Evolutionary conservation across 345 rosid genomes (phyloP).

Genomic region (Dipteronia dyeriana): DNA sequence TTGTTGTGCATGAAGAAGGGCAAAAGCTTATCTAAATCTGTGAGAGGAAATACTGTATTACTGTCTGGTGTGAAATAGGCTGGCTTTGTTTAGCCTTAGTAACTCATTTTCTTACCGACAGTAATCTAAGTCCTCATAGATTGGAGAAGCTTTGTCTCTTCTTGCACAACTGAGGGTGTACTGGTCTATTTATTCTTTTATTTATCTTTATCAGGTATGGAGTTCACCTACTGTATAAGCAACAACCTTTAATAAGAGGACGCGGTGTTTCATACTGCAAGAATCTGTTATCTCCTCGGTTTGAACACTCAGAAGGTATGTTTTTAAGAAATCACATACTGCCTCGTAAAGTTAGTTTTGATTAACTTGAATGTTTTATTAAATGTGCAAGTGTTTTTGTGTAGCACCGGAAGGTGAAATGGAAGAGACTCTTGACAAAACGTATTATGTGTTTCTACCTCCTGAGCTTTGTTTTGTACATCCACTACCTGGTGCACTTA

Average conservation of each 20-base stretch:
- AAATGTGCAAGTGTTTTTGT: neutral
- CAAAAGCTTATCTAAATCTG: conserved; percentile 40
- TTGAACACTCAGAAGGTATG: conserved; percentile 84
- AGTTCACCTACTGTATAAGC: conserved; percentile 68
- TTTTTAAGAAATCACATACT: neutral
- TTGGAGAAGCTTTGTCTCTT: conserved; percentile 51
- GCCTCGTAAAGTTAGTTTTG: neutral
- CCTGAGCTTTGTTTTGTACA: conserved; percentile 89
- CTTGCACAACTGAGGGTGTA: conserved; percentile 48
- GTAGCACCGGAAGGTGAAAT: conserved; percentile 56
- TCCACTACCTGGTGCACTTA: conserved; percentile 93
- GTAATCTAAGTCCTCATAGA: conserved; percentile 41
- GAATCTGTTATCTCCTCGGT: conserved; percentile 93
- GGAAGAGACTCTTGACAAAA: conserved; percentile 77
- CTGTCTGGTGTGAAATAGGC: conserved; percentile 18
- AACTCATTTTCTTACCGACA: conserved; percentile 8
- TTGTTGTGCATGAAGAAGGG: conserved; percentile 55
- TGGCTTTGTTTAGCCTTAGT: neutral
- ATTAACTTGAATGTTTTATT: conserved; percentile 20
- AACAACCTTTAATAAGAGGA: conserved; percentile 86
- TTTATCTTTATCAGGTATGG: conserved; percentile 69
- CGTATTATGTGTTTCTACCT: conserved; percentile 93
- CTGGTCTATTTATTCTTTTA: conserved; percentile 49
- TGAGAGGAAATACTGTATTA: conserved; percentile 27
- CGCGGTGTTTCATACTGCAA: conserved; percentile 99